A percentile compares a stretch with the other conserved stretches of the same genome.
Conservation (phyloP, 2,329 filamentous ascomycete genomes). For the Neopestalotiopsis sp. region DNA sequence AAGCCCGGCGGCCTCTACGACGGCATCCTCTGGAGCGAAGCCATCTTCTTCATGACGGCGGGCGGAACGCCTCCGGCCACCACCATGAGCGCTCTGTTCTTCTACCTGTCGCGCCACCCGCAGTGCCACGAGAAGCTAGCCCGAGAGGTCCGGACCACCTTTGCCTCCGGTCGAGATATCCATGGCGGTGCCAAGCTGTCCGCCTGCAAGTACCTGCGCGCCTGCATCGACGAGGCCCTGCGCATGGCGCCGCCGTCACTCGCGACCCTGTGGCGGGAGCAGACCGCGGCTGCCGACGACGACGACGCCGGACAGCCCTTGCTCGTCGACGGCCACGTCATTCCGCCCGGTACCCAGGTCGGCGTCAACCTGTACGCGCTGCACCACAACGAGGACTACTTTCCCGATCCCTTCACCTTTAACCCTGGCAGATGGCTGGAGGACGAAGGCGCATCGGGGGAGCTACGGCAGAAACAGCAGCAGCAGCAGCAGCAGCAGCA, state of each 20-base stretch:
- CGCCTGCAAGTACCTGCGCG: slow-evolving; percentile 46
- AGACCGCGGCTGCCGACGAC: slow-evolving; percentile 19
- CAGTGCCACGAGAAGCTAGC: slow-evolving; percentile 33
- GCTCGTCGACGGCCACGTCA: slow-evolving; percentile 30
- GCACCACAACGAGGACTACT: slow-evolving; percentile 40
- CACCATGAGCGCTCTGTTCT: slow-evolving; percentile 38
- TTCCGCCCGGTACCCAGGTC: slow-evolving; percentile 40
- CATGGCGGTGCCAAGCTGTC: slow-evolving; percentile 36
- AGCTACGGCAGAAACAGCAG: no score
- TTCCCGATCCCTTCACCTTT: slow-evolving; percentile 33
- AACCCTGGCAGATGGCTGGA: slow-evolving; percentile 41
- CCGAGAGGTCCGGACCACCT: slow-evolving; percentile 39
- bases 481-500: background rate
- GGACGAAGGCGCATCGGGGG: background rate
- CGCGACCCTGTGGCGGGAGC: slow-evolving; percentile 39
- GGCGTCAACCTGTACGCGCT: slow-evolving; percentile 40
- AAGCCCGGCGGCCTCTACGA: slow-evolving; percentile 12
- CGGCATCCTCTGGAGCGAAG: slow-evolving; percentile 11
- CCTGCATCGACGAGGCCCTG: slow-evolving; percentile 52
- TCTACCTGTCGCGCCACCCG: slow-evolving; percentile 40
- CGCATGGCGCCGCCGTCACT: slow-evolving; percentile 50
- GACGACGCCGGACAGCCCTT: slow-evolving; percentile 21
- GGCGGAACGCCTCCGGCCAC: slow-evolving; percentile 38
- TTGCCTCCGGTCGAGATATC: slow-evolving; percentile 38
- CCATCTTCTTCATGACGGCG: slow-evolving; percentile 19